Conservation (phyloP, 108 stramenopile species). For the Ochromonas danica region DNA sequence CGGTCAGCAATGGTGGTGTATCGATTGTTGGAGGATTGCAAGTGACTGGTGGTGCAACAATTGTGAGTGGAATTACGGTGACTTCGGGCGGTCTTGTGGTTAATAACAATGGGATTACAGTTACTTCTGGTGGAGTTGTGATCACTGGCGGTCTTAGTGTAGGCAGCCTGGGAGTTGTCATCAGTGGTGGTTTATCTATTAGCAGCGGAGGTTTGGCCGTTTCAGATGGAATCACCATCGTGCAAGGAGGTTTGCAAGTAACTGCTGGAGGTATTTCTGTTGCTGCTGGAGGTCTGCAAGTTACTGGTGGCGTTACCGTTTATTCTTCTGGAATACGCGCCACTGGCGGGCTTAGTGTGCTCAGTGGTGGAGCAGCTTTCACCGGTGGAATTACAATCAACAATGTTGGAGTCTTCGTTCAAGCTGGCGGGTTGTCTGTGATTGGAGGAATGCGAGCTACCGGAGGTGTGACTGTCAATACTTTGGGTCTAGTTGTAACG, state of each 20-base stretch:
- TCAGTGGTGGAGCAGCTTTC: not conserved
- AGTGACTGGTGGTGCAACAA: not conserved
- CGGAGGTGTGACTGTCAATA: not conserved
- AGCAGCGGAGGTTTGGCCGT: not conserved
- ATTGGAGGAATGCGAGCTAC: no score
- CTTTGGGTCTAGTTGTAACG: not conserved
- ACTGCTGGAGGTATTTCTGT: conserved; percentile 12
- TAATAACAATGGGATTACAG: not conserved
- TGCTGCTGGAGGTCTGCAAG: not conserved
- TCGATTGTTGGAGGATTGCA: not conserved
- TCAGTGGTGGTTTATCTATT: conserved; percentile 9
- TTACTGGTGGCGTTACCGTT: conserved; percentile 17
- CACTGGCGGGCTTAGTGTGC: conserved; percentile 18
- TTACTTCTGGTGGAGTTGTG: not conserved
- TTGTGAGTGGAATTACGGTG: not conserved
- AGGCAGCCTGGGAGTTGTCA: not conserved
- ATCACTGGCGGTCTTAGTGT: conserved; percentile 5
- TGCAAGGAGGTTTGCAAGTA: not conserved
- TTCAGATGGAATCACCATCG: not conserved
- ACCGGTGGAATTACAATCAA: conserved; percentile 19
- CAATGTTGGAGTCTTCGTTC: not conserved
- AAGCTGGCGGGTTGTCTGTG: not conserved
- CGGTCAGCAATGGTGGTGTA: not conserved
- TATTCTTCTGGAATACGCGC: not conserved
- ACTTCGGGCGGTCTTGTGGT: conserved; percentile 25